Percentiles rank a stretch among this genome's conserved stretches.
phyloP scores from a whole-genome alignment of 805 yeast species.

The Starmerella stellata region DNA sequence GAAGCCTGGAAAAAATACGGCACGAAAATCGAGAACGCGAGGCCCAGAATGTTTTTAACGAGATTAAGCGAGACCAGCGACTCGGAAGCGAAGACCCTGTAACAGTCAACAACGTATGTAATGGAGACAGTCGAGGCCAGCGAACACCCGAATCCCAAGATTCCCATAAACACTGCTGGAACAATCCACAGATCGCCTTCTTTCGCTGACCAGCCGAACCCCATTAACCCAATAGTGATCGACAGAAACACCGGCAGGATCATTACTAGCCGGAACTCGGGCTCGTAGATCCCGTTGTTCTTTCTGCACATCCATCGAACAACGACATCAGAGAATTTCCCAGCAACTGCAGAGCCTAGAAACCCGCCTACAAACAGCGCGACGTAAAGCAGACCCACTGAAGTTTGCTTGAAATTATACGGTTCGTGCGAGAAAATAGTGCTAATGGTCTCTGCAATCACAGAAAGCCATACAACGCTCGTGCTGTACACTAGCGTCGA shows the following conservation, averaged over 20 bases:
- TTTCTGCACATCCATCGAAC: conserved; percentile 29
- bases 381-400: conserved; percentile 37
- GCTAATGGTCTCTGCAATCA: conserved; percentile 39
- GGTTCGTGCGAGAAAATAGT: conserved; percentile 31
- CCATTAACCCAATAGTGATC: conserved; percentile 36
- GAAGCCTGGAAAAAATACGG: conserved; percentile 27
- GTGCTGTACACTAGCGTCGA: conserved; percentile 36
- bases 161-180: conserved; percentile 38
- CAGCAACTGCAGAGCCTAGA: conserved; percentile 38
- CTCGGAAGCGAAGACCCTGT: conserved; percentile 40
- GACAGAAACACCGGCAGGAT: conserved; percentile 32
- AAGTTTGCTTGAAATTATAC: conserved; percentile 30
- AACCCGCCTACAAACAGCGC: conserved; percentile 42
- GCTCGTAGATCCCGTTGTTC: conserved; percentile 42
- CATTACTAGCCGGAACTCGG: conserved; percentile 42
- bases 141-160: conserved; percentile 42
- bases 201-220: conserved; percentile 43
- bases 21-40: conserved; percentile 39
- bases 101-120: conserved; percentile 40
- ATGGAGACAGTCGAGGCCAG: conserved; percentile 45
- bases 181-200: conserved; percentile 36
- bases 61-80: conserved; percentile 39
- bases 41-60: conserved; percentile 37
- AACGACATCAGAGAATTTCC: conserved; percentile 33
- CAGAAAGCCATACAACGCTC: conserved; percentile 47